These are phyloP conservation scores for Diaporthe batatas DNA, from an alignment of 2,329 filamentous ascomycete species.

Conservation along the genomic window DNA sequence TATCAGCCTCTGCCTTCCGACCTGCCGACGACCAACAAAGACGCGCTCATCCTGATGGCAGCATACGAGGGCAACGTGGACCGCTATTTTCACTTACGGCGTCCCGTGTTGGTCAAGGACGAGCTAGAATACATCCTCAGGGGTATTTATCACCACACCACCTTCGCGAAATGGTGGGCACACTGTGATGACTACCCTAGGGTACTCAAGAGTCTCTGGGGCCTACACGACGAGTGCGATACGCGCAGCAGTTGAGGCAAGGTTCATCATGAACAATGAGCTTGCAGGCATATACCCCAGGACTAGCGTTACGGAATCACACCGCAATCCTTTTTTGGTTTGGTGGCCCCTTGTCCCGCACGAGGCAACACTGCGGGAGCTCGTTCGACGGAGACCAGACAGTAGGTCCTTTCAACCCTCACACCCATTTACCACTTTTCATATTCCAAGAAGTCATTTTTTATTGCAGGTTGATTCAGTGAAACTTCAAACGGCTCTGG, in stretches of 20 bases:
- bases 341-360: constrained; percentile 1
- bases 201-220: too few species aligned
- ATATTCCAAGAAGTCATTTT: too few species aligned
- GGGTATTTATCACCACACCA: neutral
- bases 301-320: neutral
- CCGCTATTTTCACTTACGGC: neutral
- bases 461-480: neutral
- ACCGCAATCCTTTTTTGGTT: neutral
- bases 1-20: neutral
- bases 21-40: neutral
- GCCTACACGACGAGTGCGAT: neutral
- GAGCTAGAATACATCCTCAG: neutral
- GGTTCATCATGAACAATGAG: constrained; percentile 20
- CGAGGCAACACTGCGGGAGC: neutral
- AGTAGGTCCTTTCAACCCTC: neutral
- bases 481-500: constrained; percentile 7
- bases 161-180: neutral
- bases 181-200: neutral
- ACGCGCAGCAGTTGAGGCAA: neutral
- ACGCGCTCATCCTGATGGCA: constrained; percentile 13
- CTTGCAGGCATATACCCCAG: neutral
- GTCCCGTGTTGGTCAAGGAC: neutral
- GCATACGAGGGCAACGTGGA: constrained; percentile 20
- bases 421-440: too few species aligned
- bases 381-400: constrained; percentile 9